Base-by-base conservation (phyloP, 257 asterid species). In the Gentiana dahurica region DNA sequence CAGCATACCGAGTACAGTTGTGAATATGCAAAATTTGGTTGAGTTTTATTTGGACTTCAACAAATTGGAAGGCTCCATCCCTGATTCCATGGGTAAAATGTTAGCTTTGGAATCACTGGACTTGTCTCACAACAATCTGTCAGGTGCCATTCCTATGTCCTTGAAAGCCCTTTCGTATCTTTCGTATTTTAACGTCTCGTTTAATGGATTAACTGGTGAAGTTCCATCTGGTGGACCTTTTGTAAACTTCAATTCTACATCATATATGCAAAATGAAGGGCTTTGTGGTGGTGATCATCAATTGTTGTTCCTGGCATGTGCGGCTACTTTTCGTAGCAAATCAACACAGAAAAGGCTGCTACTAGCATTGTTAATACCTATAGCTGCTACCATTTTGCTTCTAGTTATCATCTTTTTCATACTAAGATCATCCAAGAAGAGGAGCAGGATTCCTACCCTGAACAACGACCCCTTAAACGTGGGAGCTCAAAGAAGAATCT, bases 61-160 rank as follows among this genome's bases (percentile, higher is more conserved):
- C 5, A 53, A 43, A 34, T 53, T 66, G 11, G 62, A 66, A 53
- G 62, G 71, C 8, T 24, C 53, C 43, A 60, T 66, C 34, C 66
- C 58, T 32, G 66, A 33, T 53, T 10, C 61, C 49, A 15, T 60
- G 46, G 62, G 66, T 37, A 54, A 48, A 32, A 34, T 59, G 65
- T 15, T 53, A 24, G 64, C 55, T 46, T 66, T 66, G 65, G 57
- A 66, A 58, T 59, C 58, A 43, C 54, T 58, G 64, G 64, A 65
- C n/a, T 37, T 62, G 35, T 54, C 54, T 3, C 49, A 61, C 8
- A 61, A 61, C 44, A 41, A 52, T 43, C 58, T 61, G 36, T 61
- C 66, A 12, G 60, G 67, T 47, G 53, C 58, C 24, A 62, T 62
- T 51, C 67, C 67, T 36, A 53, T n/a, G 36, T 62, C 67, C 13